Evolutionary conservation across 2,329 filamentous ascomycete species (phyloP).

Genomic region (Albophoma yamanashiensis): DNA sequence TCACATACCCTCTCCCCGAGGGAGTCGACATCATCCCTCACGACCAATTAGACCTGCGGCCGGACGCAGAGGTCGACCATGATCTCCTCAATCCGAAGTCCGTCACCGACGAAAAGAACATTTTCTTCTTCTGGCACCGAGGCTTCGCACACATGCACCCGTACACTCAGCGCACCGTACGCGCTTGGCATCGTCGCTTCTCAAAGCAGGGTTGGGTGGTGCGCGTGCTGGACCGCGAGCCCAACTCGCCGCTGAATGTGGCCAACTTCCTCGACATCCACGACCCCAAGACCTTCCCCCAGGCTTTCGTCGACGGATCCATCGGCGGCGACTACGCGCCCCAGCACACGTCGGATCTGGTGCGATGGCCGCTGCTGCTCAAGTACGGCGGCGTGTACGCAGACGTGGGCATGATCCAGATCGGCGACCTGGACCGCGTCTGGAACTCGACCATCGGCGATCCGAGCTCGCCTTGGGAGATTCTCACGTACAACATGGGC

Average conservation of each 20-base stretch:
- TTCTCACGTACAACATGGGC: slow-evolving; percentile 34
- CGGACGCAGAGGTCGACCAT: slow-evolving; percentile 33
- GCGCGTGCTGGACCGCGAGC: slow-evolving; percentile 35
- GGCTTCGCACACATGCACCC: slow-evolving; percentile 37
- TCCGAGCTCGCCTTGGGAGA: slow-evolving; percentile 31
- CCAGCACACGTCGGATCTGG: slow-evolving; percentile 48
- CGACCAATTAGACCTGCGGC: slow-evolving; percentile 30
- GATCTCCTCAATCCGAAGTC: slow-evolving; percentile 27
- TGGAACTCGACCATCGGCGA: slow-evolving; percentile 40
- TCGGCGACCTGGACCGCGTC: slow-evolving; percentile 43
- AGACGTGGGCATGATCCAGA: slow-evolving; percentile 45
- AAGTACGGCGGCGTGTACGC: slow-evolving; percentile 47
- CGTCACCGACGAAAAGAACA: slow-evolving; percentile 34
- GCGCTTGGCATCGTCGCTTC: slow-evolving; percentile 43
- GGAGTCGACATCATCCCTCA: slow-evolving; percentile 30
- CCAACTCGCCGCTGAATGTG: slow-evolving; percentile 35
- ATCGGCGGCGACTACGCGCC: slow-evolving; percentile 36
- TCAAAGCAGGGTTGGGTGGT: slow-evolving; percentile 39
- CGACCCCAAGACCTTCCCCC: slow-evolving; percentile 32
- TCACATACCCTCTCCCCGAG: slow-evolving; percentile 6
- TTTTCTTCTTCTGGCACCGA: slow-evolving; percentile 49
- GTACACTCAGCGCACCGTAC: slow-evolving; percentile 41
- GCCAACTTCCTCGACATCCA: slow-evolving; percentile 35
- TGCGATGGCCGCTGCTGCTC: slow-evolving; percentile 45
- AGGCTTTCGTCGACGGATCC: slow-evolving; percentile 35